These are phyloP conservation scores for Leccinum imitatum DNA, from an alignment of 768 basidiomycete species.

Conservation along the genomic window DNA sequence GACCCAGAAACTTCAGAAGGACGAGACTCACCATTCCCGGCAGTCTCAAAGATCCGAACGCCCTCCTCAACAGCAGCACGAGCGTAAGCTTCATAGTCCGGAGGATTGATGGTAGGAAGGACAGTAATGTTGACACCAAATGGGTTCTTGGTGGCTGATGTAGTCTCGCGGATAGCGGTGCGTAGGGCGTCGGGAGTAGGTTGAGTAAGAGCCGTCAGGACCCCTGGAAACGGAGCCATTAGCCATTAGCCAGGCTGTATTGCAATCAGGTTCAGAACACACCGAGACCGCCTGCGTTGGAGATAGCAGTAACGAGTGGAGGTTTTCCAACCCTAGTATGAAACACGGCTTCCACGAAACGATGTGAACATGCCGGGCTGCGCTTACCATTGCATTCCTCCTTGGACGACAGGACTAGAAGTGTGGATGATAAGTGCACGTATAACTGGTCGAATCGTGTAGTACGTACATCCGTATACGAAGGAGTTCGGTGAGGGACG, in stretches of 20 bases:
- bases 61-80: slow-evolving; percentile 84
- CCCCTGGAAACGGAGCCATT: slow-evolving; percentile 42
- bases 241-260: not conserved
- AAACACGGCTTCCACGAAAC: not conserved
- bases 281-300: slow-evolving; percentile 83
- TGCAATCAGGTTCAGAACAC: slow-evolving; percentile 12
- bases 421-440: not conserved
- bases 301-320: slow-evolving; percentile 70
- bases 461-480: slow-evolving; percentile 63
- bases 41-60: slow-evolving; percentile 88
- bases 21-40: slow-evolving; percentile 71
- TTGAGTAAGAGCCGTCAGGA: slow-evolving; percentile 87
- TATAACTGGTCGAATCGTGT: not conserved
- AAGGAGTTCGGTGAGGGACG: slow-evolving; percentile 62
- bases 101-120: slow-evolving; percentile 87
- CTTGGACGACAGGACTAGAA: slow-evolving; percentile 75
- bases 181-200: slow-evolving; percentile 82
- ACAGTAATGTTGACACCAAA: slow-evolving; percentile 88
- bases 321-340: slow-evolving; percentile 74
- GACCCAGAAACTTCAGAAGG: too few species aligned
- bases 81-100: slow-evolving; percentile 85
- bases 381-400: slow-evolving; percentile 85
- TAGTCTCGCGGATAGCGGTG: slow-evolving; percentile 75
- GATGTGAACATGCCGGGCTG: not conserved
- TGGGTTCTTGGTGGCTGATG: slow-evolving; percentile 63